phyloP scores from a whole-genome alignment of 805 yeast species.

The Sugiyamaella boreocaroliniensis region DNA sequence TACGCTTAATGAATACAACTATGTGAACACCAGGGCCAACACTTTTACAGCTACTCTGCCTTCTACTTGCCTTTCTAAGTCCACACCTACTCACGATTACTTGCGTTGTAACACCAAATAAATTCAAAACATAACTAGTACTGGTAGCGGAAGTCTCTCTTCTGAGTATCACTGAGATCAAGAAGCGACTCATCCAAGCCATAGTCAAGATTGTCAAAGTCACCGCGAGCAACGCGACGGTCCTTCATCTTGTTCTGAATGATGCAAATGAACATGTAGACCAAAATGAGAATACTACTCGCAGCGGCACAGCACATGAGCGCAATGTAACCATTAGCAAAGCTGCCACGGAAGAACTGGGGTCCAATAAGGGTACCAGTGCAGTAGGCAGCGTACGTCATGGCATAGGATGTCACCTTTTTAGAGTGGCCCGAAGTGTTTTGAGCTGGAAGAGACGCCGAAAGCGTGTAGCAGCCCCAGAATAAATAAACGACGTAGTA shows the following conservation, averaged over 20 bases:
- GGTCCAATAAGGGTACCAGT: slow-evolving; percentile 62
- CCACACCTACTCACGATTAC: no score
- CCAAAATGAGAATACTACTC: background rate
- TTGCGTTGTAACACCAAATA: no score
- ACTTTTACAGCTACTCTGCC: no score
- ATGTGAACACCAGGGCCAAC: no score
- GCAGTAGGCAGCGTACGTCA: slow-evolving; percentile 53
- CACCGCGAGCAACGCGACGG: slow-evolving; percentile 5
- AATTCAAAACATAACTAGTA: slow-evolving; percentile 1
- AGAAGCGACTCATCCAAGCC: slow-evolving; percentile 7
- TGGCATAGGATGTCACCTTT: slow-evolving; percentile 43
- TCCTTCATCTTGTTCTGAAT: slow-evolving; percentile 9
- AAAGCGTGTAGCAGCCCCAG: slow-evolving; percentile 20
- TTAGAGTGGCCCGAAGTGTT: slow-evolving; percentile 49
- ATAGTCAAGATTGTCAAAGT: slow-evolving; percentile 4
- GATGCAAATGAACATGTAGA: slow-evolving; percentile 6
- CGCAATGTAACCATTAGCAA: slow-evolving; percentile 8
- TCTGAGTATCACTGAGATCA: slow-evolving; percentile 9
- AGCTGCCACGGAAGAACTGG: slow-evolving; percentile 40
- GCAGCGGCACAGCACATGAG: slow-evolving; percentile 8
- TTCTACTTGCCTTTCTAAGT: no score
- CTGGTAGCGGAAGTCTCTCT: slow-evolving; percentile 10
- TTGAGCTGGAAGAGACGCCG: slow-evolving; percentile 35
- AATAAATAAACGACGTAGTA: slow-evolving; percentile 7
- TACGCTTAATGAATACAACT: no score